These are phyloP conservation scores for Cercospora citrullina DNA, from an alignment of 2,329 filamentous ascomycete species.

Conservation along the genomic window DNA sequence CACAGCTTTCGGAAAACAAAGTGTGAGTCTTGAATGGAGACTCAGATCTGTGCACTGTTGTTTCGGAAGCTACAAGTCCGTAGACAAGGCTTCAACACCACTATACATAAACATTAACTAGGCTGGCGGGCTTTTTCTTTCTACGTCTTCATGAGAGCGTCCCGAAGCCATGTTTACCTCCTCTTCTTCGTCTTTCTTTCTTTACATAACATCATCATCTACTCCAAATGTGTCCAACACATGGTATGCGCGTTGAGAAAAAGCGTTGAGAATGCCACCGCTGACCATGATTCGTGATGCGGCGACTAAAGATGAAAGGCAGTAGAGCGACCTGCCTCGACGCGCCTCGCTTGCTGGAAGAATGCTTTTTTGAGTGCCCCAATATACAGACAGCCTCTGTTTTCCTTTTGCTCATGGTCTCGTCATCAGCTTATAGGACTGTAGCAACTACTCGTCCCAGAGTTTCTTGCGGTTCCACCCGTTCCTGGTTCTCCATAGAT, in stretches of 20 bases:
- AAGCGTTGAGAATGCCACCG: not conserved
- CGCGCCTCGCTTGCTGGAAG: not conserved
- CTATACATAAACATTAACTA: conserved; percentile 12
- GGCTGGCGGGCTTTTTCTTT: not conserved
- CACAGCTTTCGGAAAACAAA: not conserved
- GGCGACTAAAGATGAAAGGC: conserved; percentile 1
- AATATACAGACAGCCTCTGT: not conserved
- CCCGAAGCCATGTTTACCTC: not conserved
- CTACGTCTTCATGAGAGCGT: not conserved
- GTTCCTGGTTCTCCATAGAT: conserved; percentile 7
- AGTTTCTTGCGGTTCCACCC: conserved; percentile 10
- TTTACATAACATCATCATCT: conserved; percentile 11
- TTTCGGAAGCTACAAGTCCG: not conserved
- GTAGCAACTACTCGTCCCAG: conserved; percentile 7
- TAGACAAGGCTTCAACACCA: not conserved
- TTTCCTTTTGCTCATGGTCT: not conserved
- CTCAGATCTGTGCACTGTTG: not conserved
- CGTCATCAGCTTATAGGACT: conserved; percentile 4
- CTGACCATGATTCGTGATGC: conserved; percentile 16
- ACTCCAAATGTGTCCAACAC: conserved; percentile 9
- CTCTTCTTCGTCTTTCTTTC: not conserved
- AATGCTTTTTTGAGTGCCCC: not conserved
- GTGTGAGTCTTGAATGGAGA: not conserved
- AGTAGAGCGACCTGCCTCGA: not conserved
- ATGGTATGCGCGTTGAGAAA: not conserved